Evolutionary conservation across 2,329 filamentous ascomycete genomes (phyloP), one percentile per base, ranked within the genome.

Genomic region (Claviceps humidiphila): DNA sequence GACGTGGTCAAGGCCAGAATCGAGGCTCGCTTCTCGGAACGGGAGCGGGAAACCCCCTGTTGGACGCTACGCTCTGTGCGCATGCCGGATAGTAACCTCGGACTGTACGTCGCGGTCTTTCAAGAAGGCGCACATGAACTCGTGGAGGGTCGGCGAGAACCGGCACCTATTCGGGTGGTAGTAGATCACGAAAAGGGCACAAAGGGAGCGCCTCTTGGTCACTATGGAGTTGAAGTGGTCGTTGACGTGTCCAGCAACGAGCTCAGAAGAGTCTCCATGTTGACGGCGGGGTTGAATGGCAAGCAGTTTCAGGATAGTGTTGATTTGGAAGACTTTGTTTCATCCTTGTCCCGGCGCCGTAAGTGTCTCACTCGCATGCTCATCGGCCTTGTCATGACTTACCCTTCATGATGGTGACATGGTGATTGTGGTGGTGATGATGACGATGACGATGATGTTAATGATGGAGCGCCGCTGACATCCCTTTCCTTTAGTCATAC

Each of bases 1-100:
- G 93, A 97, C 57, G 75, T 96, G 13, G 81, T 83, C 47, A 94
- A 91, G 68, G 89, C 90, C 8, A 82, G 84, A 57, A 81, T 96
- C 14, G 91, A 96, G 67, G 85, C 83, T 5, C 80, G 90, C 11
- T 95, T 94, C 61, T 72, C 86, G 0, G 89, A 95, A 64, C 66
- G 73, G n/a, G 88, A 95, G 69, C 81, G 90, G 54, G 89, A 95
- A 65, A 80, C 84, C 54, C 76, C 82, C 16, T 81, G 78, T 59
- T 96, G 89, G 89, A 86, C 86, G 37, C 77, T 94, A 37, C 80
- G 89, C 40, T 85, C 82, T 20, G 77, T 81, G 14, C 78, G 76
- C 54, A 77, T 82, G 64, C 74, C 77, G 40, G 84, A 83, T 61
- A 76, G 70, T 54, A 77, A 75, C 51, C 66, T 84, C 9, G 77